Conservation (phyloP, 768 basidiomycete species). For the Auriculariales sp. region DNA sequence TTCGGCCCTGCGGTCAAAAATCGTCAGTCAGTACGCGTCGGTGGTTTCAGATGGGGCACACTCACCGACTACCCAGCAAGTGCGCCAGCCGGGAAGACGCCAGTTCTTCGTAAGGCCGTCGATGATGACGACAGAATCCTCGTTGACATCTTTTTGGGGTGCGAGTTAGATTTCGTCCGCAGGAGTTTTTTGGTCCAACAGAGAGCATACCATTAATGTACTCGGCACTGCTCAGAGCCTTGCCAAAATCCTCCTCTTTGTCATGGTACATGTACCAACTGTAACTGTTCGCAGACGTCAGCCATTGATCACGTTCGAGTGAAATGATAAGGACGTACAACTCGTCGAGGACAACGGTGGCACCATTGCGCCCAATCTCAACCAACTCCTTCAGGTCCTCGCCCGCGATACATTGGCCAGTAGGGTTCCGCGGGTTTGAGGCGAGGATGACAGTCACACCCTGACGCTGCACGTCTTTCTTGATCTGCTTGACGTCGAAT, state of each 20-base stretch:
- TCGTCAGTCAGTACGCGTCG: neutral
- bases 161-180: neutral
- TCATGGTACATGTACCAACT: slow-evolving; percentile 93
- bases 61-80: slow-evolving; percentile 38
- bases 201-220: slow-evolving; percentile 41
- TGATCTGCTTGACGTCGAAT: slow-evolving; percentile 67
- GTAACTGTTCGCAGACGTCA: slow-evolving; percentile 50
- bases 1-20: slow-evolving; percentile 80
- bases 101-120: slow-evolving; percentile 95
- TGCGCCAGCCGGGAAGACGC: slow-evolving; percentile 88
- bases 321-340: neutral
- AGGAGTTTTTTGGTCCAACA: neutral
- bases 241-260: slow-evolving; percentile 53
- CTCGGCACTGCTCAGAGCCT: slow-evolving; percentile 66
- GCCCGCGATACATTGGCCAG: slow-evolving; percentile 75
- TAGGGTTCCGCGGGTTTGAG: slow-evolving; percentile 93
- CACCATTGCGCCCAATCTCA: slow-evolving; percentile 52
- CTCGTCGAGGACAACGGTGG: slow-evolving; percentile 77
- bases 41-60: neutral
- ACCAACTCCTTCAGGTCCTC: slow-evolving; percentile 74
- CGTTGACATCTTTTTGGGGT: slow-evolving; percentile 46
- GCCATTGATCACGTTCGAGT: neutral
- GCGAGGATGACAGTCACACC: slow-evolving; percentile 76
- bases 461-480: slow-evolving; percentile 71
- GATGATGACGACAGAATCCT: slow-evolving; percentile 74